phyloP scores from a whole-genome alignment of 1,284 basidiomycete species.

The Puccinia polysora region DNA sequence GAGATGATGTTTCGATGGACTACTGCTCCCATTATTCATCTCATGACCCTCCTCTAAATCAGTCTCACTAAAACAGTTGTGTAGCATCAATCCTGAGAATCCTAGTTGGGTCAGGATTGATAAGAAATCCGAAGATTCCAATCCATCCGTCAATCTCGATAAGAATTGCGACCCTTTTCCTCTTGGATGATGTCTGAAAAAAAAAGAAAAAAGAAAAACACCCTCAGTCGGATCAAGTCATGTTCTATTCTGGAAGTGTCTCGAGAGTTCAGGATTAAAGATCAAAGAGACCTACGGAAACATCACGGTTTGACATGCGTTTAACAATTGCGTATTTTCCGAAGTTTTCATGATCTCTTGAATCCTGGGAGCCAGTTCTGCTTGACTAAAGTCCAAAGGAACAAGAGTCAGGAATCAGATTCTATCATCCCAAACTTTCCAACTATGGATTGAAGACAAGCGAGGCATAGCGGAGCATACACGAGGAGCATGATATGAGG shows the following conservation, averaged over 20 bases:
- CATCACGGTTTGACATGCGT: constrained; percentile 27
- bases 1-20: no score
- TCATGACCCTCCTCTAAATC: no score
- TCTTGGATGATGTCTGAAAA: constrained; percentile 12
- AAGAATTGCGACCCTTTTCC: constrained; percentile 9
- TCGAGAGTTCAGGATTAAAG: no score
- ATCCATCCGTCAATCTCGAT: constrained; percentile 9
- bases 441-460: no score
- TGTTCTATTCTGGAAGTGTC: no score
- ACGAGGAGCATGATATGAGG: constrained; percentile 32
- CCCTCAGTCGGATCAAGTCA: not conserved
- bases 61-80: constrained; percentile 29
- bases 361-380: constrained; percentile 6
- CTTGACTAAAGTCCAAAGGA: not conserved
- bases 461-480: not conserved
- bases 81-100: constrained; percentile 11
- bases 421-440: no score
- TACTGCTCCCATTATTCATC: no score
- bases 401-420: no score
- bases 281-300: constrained; percentile 24
- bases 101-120: constrained; percentile 23
- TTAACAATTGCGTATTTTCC: constrained; percentile 8
- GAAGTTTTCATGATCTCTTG: constrained; percentile 27
- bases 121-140: constrained; percentile 15
- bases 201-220: not conserved